Evolutionary conservation across 1,139 yeast genomes (phyloP).

Genomic region (Scheffersomyces parashehatae): DNA sequence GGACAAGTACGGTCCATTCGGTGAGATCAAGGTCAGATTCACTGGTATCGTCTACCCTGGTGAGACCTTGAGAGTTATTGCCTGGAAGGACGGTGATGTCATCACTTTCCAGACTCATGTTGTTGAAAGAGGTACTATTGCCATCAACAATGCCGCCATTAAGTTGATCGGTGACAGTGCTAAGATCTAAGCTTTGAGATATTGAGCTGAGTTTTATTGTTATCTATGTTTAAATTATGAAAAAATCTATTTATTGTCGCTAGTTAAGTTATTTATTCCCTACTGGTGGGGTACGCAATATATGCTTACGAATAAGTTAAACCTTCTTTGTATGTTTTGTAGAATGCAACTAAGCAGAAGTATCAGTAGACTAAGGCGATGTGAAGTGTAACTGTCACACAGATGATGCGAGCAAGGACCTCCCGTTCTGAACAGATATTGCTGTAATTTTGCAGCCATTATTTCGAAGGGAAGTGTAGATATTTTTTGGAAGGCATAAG

Average conservation of each 20-base stretch:
- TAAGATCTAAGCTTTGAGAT: slow-evolving; percentile 30
- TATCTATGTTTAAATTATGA: neutral
- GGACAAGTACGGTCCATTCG: slow-evolving; percentile 79
- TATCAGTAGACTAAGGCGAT: too few relatives aligned
- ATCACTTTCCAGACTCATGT: slow-evolving; percentile 84
- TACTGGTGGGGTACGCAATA: neutral
- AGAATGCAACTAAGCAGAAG: too few relatives aligned
- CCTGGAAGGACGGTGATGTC: slow-evolving; percentile 76
- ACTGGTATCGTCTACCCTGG: slow-evolving; percentile 97
- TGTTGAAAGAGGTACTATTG: slow-evolving; percentile 75
- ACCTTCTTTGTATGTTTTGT: too few relatives aligned
- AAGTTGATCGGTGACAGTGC: slow-evolving; percentile 54
- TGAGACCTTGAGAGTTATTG: slow-evolving; percentile 76
- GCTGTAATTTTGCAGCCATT: too few relatives aligned
- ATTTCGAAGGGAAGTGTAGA: too few relatives aligned
- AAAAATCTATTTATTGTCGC: neutral
- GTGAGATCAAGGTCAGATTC: slow-evolving; percentile 88
- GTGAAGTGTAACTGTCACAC: too few relatives aligned
- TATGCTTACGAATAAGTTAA: slow-evolving; percentile 1
- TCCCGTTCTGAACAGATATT: too few relatives aligned
- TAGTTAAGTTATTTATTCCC: neutral
- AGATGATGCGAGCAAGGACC: too few relatives aligned
- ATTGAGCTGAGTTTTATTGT: neutral
- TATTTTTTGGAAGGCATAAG: too few relatives aligned
- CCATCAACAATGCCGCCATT: slow-evolving; percentile 86